Base-by-base conservation (phyloP, 371 early-diverging fungal genomes). In the Mortierella sp. region DNA sequence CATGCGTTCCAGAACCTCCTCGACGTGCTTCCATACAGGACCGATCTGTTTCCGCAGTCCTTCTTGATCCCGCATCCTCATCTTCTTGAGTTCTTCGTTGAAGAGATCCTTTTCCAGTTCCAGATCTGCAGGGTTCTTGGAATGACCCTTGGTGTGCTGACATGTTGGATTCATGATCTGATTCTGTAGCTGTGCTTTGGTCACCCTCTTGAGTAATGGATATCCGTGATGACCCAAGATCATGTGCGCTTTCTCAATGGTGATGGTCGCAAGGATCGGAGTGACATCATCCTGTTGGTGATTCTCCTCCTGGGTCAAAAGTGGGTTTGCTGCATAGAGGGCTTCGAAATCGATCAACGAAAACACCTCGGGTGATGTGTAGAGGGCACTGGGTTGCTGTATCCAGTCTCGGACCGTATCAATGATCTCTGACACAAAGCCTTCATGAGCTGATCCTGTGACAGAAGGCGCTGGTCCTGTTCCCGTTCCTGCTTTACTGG, bases 121-220 rank as follows among this genome's bases (percentile, higher is more conserved):
- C 19, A 93, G 84, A 67, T 93, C 93, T 0, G 85, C 80, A 14
- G 92, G 92, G 50, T 85, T 82, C 54, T 85, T 88, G 31, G 86
- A 83, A 47, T 86, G 84, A 9, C 90, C 86, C 54, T 84, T 86
- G 2, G 82, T 85, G 67, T 94, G 94, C 51, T 86, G 80, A 72
- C 94, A 94, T 21, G 88, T 87, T 19, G 92, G 91, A 54, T 60
- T 60, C 76, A 88, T 87, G 51, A 90, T 84, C 67, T 92, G 92
- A 34, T 90, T 89, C 19, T 88, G 81, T 1, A 92, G 82, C 43
- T 90, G 83, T 53, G 90, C 87, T 21, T 87, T 88, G 24, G 92
- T 90, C 52, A 92, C 84, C 60, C 88, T 83, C 57, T 90, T 90
- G 34, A 92, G 70, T 31, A 91, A 67, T 47, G 88, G 87, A 53